Evolutionary conservation across 2,329 filamentous ascomycete species (phyloP).

Genomic region (Cytospora leucostoma): DNA sequence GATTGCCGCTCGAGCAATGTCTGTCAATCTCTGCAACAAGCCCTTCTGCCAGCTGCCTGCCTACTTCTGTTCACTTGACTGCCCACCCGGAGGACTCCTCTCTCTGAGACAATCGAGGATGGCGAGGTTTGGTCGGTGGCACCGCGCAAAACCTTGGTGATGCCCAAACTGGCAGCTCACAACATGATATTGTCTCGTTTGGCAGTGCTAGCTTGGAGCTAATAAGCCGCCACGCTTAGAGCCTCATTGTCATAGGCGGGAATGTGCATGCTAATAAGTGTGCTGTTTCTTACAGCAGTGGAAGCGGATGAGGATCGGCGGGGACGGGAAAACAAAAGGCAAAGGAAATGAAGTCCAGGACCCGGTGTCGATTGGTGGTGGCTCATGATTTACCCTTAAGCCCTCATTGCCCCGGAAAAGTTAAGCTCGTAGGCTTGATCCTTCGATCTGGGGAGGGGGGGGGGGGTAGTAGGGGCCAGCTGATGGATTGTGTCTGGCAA

Average conservation of each 20-base stretch:
- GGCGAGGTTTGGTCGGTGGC: slow-evolving; percentile 16
- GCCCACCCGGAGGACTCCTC: background rate
- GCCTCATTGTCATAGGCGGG: slow-evolving; percentile 23
- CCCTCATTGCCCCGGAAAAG: background rate
- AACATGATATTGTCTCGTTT: slow-evolving; percentile 24
- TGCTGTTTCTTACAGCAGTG: slow-evolving; percentile 16
- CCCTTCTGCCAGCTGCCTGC: background rate
- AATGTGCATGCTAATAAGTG: slow-evolving; percentile 16
- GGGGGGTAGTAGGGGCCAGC: too few relatives aligned
- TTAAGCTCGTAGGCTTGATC: background rate
- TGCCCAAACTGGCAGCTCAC: slow-evolving; percentile 22
- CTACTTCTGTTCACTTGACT: background rate
- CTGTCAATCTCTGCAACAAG: background rate
- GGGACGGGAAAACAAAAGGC: slow-evolving; percentile 1
- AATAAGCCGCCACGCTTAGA: slow-evolving; percentile 22
- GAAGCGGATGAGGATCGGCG: slow-evolving; percentile 14
- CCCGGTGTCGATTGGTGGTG: slow-evolving; percentile 16
- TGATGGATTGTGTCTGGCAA: background rate
- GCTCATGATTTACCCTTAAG: slow-evolving; percentile 4
- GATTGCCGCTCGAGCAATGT: background rate
- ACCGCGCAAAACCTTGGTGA: slow-evolving; percentile 16
- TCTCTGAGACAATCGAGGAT: slow-evolving; percentile 1
- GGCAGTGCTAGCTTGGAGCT: slow-evolving; percentile 20
- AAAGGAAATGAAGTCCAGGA: slow-evolving; percentile 5
- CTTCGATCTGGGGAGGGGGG: background rate